A percentile compares a stretch with the other conserved stretches of the same genome.
Evolutionary conservation across 2,329 filamentous ascomycete genomes (phyloP).

Genomic region (Alternaria burnsii): DNA sequence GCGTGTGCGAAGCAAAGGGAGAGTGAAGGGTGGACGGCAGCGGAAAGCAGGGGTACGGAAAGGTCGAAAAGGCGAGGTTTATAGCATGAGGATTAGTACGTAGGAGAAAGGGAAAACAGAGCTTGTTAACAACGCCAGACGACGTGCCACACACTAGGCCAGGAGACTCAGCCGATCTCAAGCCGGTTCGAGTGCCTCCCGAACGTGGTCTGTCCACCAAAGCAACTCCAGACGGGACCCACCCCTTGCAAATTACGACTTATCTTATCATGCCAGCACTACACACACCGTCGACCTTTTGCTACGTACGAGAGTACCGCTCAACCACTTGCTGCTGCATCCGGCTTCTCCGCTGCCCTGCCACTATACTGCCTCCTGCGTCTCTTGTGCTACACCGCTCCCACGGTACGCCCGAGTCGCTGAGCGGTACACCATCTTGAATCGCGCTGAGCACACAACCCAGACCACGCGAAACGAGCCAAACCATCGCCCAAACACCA

Average conservation of each 20-base stretch:
- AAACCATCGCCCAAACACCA: slow-evolving; percentile 16
- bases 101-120: slow-evolving; percentile 6
- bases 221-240: slow-evolving; percentile 12
- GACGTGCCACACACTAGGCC: slow-evolving; percentile 13
- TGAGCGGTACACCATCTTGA: slow-evolving; percentile 8
- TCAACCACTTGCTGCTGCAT: slow-evolving; percentile 3
- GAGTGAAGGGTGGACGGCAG: slow-evolving; percentile 6
- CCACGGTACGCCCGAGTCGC: slow-evolving; percentile 6
- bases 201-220: slow-evolving; percentile 14
- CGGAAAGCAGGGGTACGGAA: slow-evolving; percentile 14
- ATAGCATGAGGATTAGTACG: slow-evolving; percentile 11
- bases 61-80: slow-evolving; percentile 14
- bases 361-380: not conserved
- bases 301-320: not conserved
- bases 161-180: slow-evolving; percentile 18
- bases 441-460: slow-evolving; percentile 17
- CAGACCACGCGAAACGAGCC: slow-evolving; percentile 18
- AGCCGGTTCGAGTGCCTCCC: slow-evolving; percentile 15
- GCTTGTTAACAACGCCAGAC: slow-evolving; percentile 14
- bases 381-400: slow-evolving; percentile 9
- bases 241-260: slow-evolving; percentile 10
- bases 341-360: slow-evolving; percentile 1
- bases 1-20: slow-evolving; percentile 16
- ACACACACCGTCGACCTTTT: not conserved
- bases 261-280: slow-evolving; percentile 8